Conservation (phyloP, 2,329 filamentous ascomycete genomes). For the Simplicillium aogashimaense region DNA sequence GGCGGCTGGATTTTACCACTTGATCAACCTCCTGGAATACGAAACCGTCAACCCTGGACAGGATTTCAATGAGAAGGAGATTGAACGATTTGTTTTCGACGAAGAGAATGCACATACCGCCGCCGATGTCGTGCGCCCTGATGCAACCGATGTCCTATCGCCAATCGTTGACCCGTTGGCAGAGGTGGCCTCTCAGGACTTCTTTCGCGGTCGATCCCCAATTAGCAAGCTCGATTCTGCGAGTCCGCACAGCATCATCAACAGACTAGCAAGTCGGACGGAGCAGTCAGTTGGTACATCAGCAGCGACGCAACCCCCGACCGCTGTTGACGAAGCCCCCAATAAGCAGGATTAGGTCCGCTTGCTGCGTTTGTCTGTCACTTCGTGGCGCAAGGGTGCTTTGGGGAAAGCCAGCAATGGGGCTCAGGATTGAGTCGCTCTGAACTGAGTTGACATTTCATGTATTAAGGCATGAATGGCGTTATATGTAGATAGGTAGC, state of each 20-base stretch:
- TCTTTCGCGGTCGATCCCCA: conserved; percentile 4
- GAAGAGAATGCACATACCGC: conserved; percentile 5
- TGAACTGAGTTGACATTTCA: no score
- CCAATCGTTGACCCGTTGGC: conserved; percentile 2
- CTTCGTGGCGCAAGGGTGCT: no score
- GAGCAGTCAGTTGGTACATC: no score
- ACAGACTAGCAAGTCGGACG: background rate
- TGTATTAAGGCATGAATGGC: no score
- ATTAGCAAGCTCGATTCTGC: background rate
- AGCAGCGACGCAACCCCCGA: no score
- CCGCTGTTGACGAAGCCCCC: no score
- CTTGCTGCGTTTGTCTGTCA: no score
- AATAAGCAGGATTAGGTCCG: no score
- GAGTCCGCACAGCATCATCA: background rate
- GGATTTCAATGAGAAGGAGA: conserved; percentile 9
- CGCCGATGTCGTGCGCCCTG: conserved; percentile 4
- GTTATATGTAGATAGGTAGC: no score
- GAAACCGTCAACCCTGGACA: conserved; percentile 9
- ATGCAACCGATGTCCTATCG: conserved; percentile 3
- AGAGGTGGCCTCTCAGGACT: background rate
- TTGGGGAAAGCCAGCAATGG: no score
- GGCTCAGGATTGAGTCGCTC: no score
- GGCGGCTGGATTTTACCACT: conserved; percentile 6
- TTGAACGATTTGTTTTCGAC: conserved; percentile 7
- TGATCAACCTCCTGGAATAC: conserved; percentile 9